Evolutionary conservation across 768 basidiomycete species (phyloP), one percentile per base, ranked within the genome.

Genomic region (Fibroporia radiculosa): DNA sequence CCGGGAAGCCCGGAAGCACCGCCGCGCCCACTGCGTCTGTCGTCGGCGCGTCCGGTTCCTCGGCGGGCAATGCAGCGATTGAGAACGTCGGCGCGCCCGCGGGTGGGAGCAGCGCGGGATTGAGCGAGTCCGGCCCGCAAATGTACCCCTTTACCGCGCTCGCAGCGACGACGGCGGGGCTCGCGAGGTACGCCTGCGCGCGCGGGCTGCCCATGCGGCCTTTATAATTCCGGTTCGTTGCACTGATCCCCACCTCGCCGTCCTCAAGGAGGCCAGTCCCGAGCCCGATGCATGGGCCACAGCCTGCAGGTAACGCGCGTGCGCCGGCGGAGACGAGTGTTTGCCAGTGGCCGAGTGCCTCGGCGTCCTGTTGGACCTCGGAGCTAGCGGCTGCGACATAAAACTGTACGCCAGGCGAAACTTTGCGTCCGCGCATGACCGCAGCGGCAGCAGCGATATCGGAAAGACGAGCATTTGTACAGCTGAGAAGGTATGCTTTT

Each of bases 141-240:
- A 99, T 98, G 58, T 83, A 84, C 4, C 96, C 96, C 45, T 85
- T 89, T 36, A 93, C 69, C 1, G 96, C 96, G 44, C 90, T 93
- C 3, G 96, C 93, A 19, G 96, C 95, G 12, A 99, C 96, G 6
- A 98, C 95, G 3, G 91, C 93, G 1, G 96, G 96, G 52, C 90
- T 93, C 4, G 92, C 93, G 32, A 99, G 79, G 66, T 98, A 98
- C 0, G 96, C 95, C 54, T 85, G 78, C 0, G 96, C 95, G 41
- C 90, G 88, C 0, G 96, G 95, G 51, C 84, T 80, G 0, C 96
- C 96, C 96, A 99, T 99, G 3, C 96, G 77, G 3, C 96, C 96
- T 70, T 99, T 98, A 70, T 97, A 99, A 60, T 99, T 99, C 65
- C 96, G 73, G 66, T 99, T 99, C 6, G 95, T 98, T 3, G 96